Percentiles rank a stretch among this genome's conserved stretches.
Conservation (phyloP, 2,329 filamentous ascomycete genomes). For the Colletotrichum salicis region DNA sequence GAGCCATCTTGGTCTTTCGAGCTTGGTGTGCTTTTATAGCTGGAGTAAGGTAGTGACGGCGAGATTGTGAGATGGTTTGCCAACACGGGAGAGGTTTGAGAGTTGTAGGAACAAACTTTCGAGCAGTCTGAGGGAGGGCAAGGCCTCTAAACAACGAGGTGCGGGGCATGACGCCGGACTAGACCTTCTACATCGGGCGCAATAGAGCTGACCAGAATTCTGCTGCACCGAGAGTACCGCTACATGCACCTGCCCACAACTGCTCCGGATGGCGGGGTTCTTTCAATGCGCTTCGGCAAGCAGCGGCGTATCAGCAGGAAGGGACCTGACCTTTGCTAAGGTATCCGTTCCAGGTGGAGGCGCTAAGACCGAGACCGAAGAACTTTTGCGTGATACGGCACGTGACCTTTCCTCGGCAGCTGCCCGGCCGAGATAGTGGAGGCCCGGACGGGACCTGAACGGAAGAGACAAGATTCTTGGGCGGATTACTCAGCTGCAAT, state of each 20-base stretch:
- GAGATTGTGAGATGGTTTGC: conserved; percentile 28
- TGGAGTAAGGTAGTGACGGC: conserved; percentile 62
- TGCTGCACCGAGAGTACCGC: conserved; percentile 26
- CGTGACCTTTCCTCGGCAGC: background rate
- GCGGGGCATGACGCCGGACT: conserved; percentile 56
- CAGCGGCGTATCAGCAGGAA: conserved; percentile 32
- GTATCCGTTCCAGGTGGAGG: conserved; percentile 8
- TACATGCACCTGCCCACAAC: conserved; percentile 31
- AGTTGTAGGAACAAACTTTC: conserved; percentile 31
- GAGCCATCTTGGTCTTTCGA: conserved; percentile 80
- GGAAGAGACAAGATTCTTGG: background rate
- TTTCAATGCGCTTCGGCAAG: conserved; percentile 32
- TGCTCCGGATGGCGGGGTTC: conserved; percentile 31
- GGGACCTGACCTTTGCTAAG: conserved; percentile 16
- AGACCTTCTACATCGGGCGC: conserved; percentile 36
- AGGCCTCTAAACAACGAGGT: conserved; percentile 47
- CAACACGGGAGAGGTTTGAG: conserved; percentile 29
- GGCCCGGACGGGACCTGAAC: too few relatives aligned
- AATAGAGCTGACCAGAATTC: conserved; percentile 35
- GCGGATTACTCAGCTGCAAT: conserved; percentile 13
- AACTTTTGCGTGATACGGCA: conserved; percentile 27
- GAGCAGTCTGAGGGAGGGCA: conserved; percentile 28
- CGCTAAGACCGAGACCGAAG: conserved; percentile 19
- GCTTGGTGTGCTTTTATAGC: conserved; percentile 68
- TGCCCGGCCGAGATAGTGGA: background rate